These are phyloP conservation scores for Nymphaea thermarum DNA, from an alignment of 164 flowering plant genomes.

Conservation along the genomic window DNA sequence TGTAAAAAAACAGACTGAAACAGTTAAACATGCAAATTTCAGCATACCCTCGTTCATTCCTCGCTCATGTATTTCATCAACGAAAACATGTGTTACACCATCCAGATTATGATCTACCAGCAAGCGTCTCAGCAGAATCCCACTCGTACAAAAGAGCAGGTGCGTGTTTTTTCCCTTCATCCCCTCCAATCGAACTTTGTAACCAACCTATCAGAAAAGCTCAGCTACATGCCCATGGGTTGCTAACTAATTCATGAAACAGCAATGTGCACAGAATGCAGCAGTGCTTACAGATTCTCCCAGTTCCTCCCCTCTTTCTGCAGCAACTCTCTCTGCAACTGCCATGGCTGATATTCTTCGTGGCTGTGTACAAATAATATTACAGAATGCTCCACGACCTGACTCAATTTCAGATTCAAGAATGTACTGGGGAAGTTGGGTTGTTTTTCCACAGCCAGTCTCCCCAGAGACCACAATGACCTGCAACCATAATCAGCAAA, in stretches of 20 bases:
- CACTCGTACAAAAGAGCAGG: slow-evolving; percentile 97
- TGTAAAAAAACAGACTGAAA: neutral
- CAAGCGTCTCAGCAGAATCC: slow-evolving; percentile 85
- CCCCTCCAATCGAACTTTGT: slow-evolving; percentile 97
- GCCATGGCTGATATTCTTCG: slow-evolving; percentile 99
- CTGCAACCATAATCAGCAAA: slow-evolving; percentile 13
- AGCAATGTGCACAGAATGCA: neutral
- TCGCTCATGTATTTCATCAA: slow-evolving; percentile 99
- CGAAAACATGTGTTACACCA: slow-evolving; percentile 97
- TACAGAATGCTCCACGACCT: slow-evolving; percentile 98
- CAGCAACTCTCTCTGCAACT: slow-evolving; percentile 88
- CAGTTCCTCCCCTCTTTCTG: slow-evolving; percentile 97
- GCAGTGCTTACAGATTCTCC: slow-evolving; percentile 73
- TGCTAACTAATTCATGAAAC: neutral
- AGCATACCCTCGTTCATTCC: slow-evolving; percentile 96
- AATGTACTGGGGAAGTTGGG: slow-evolving; percentile 95
- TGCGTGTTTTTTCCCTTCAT: slow-evolving; percentile 97
- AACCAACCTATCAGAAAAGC: slow-evolving; percentile 78
- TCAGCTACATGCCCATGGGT: too few relatives aligned
- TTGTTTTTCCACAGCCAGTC: slow-evolving; percentile 99
- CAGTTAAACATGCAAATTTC: neutral
- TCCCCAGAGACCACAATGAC: slow-evolving; percentile 95
- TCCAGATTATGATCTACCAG: slow-evolving; percentile 74
- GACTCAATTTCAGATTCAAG: slow-evolving; percentile 93
- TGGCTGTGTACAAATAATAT: slow-evolving; percentile 95